These are phyloP conservation scores for Hymenoscyphus occultus DNA, from an alignment of 2,329 filamentous ascomycete species.

Conservation along the genomic window DNA sequence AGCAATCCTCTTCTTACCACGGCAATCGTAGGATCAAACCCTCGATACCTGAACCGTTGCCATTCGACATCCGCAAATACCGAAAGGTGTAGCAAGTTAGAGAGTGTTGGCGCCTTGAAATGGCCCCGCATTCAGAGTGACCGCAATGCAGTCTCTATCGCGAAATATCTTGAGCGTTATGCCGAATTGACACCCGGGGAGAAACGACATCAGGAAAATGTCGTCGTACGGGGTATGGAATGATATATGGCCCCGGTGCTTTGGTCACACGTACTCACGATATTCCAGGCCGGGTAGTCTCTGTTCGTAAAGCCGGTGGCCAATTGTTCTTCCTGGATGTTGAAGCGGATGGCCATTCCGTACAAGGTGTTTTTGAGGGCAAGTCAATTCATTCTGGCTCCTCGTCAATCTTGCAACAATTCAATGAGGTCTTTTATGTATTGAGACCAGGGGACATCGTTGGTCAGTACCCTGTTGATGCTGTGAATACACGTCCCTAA, in stretches of 20 bases:
- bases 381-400: constrained; percentile 38
- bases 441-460: constrained; percentile 81
- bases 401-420: neutral
- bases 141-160: constrained; percentile 36
- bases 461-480: constrained; percentile 53
- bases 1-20: constrained; percentile 1
- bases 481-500: constrained; percentile 18
- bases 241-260: constrained; percentile 11
- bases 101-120: constrained; percentile 46
- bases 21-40: constrained; percentile 1
- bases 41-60: neutral
- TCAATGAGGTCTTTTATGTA: constrained; percentile 34
- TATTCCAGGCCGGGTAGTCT: constrained; percentile 62
- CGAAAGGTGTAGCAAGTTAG: constrained; percentile 42
- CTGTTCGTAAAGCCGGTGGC: constrained; percentile 63
- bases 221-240: constrained; percentile 32
- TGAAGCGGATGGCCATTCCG: constrained; percentile 63
- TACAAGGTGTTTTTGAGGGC: constrained; percentile 77
- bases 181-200: constrained; percentile 37
- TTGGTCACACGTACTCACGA: constrained; percentile 20
- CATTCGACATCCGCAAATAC: neutral
- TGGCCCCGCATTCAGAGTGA: constrained; percentile 52
- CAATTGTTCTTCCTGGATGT: constrained; percentile 85
- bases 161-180: constrained; percentile 35
- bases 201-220: constrained; percentile 19